Conservation (phyloP, 225 moss, liverwort and hornwort species). For the Polytrichum commune region DNA sequence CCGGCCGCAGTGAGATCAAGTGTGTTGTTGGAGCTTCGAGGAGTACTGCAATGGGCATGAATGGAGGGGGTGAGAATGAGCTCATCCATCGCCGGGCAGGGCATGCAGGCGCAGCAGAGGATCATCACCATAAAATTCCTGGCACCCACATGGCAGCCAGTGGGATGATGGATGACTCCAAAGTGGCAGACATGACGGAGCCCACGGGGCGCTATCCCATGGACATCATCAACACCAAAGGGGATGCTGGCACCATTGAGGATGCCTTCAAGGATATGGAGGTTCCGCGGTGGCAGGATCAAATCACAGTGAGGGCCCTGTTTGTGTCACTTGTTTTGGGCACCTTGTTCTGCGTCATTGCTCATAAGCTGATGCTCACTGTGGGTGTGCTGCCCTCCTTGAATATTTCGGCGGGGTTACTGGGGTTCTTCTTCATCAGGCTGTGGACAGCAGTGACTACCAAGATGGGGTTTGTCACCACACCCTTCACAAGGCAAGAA, state of each 20-base stretch:
- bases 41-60: conserved; percentile 14
- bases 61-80: conserved; percentile 15
- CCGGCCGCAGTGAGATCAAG: no score
- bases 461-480: conserved; percentile 43
- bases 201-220: neutral
- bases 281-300: conserved; percentile 69
- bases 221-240: conserved; percentile 7
- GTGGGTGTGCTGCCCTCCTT: conserved; percentile 91
- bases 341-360: conserved; percentile 65
- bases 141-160: conserved; percentile 10
- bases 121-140: conserved; percentile 2
- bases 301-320: conserved; percentile 66
- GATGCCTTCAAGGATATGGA: conserved; percentile 34
- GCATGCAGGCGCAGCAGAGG: conserved; percentile 3
- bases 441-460: conserved; percentile 34
- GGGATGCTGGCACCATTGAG: conserved; percentile 19
- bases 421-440: conserved; percentile 74
- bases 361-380: conserved; percentile 80
- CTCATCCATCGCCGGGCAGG: conserved; percentile 31
- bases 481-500: conserved; percentile 94
- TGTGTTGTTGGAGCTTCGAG: no score
- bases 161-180: conserved; percentile 19
- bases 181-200: conserved; percentile 19
- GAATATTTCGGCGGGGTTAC: conserved; percentile 76
- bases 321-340: conserved; percentile 56